These are phyloP conservation scores for Saturnispora galanensis DNA, from an alignment of 805 yeast species.

Conservation along the genomic window DNA sequence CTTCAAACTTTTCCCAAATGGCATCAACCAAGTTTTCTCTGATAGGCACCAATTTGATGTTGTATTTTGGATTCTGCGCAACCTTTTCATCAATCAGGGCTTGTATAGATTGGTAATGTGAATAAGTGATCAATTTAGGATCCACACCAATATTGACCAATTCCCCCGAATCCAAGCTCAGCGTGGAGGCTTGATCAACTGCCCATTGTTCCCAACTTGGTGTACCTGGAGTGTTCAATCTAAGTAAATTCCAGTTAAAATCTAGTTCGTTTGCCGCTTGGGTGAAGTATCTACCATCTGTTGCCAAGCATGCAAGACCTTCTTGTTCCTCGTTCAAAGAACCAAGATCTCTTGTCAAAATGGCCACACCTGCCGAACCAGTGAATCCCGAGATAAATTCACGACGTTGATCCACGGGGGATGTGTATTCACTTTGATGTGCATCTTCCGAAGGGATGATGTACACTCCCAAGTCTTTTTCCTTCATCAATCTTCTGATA, in stretches of 20 bases:
- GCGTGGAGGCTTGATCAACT: conserved; percentile 38
- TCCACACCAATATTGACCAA: conserved; percentile 33
- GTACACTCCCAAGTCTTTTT: conserved; percentile 55
- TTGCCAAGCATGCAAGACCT: conserved; percentile 45
- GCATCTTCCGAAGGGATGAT: conserved; percentile 51
- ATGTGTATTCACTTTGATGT: conserved; percentile 55
- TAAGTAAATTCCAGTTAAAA: conserved; percentile 48
- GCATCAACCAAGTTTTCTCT: conserved; percentile 38
- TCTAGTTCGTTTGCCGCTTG: conserved; percentile 52
- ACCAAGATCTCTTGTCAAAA: conserved; percentile 43
- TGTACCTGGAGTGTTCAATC: conserved; percentile 39
- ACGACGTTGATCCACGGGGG: conserved; percentile 44
- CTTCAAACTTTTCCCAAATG: conserved; percentile 49
- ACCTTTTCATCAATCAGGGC: conserved; percentile 24
- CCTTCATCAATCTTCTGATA: conserved; percentile 56
- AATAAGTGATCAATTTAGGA: conserved; percentile 37
- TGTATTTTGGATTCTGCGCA: conserved; percentile 20
- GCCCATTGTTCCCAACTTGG: conserved; percentile 54
- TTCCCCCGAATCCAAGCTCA: conserved; percentile 36
- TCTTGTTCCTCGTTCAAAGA: conserved; percentile 44
- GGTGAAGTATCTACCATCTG: conserved; percentile 52
- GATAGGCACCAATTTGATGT: conserved; percentile 36
- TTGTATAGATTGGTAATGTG: conserved; percentile 26
- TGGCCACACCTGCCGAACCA: conserved; percentile 54
- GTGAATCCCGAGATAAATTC: conserved; percentile 49